Percentiles rank a stretch among this genome's conserved stretches.
These are phyloP conservation scores for Dactylonectria macrodidyma DNA, from an alignment of 2,329 filamentous ascomycete genomes.

Conservation along the genomic window DNA sequence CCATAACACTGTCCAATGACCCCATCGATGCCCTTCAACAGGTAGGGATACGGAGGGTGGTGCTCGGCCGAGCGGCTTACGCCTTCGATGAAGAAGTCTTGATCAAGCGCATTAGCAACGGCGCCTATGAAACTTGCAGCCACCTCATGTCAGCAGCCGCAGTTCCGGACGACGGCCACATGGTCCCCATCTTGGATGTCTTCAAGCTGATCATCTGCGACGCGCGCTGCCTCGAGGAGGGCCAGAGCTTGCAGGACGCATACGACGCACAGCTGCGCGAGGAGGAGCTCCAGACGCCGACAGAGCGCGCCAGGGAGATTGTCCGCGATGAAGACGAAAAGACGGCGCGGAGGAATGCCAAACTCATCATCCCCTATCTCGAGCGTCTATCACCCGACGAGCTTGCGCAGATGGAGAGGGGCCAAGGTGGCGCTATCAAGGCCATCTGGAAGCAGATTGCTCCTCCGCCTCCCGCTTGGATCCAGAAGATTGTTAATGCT, in stretches of 20 bases:
- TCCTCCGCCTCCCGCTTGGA: constrained; percentile 35
- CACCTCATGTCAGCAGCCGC: constrained; percentile 3
- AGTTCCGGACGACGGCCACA: not conserved
- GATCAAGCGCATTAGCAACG: constrained; percentile 20
- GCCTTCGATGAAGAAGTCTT: not conserved
- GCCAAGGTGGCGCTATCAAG: not conserved
- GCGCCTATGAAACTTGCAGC: not conserved
- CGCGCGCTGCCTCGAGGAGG: constrained; percentile 24
- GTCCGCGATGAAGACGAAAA: constrained; percentile 5
- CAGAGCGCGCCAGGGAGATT: constrained; percentile 29
- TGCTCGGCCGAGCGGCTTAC: constrained; percentile 30
- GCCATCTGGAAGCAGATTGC: constrained; percentile 32
- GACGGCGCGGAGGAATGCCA: constrained; percentile 34
- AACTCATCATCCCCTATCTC: constrained; percentile 36
- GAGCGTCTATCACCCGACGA: constrained; percentile 18
- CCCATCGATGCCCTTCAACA: constrained; percentile 14
- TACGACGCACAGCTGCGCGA: constrained; percentile 31
- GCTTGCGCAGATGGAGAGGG: not conserved
- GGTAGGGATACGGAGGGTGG: not conserved
- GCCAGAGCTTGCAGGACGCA: constrained; percentile 8
- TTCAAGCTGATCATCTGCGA: constrained; percentile 38
- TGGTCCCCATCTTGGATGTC: constrained; percentile 14
- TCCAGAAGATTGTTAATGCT: constrained; percentile 27
- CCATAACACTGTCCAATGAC: constrained; percentile 22
- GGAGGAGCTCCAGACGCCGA: constrained; percentile 32